Conservation (phyloP, 495 filamentous ascomycete genomes). For the Podospora anserina region DNA sequence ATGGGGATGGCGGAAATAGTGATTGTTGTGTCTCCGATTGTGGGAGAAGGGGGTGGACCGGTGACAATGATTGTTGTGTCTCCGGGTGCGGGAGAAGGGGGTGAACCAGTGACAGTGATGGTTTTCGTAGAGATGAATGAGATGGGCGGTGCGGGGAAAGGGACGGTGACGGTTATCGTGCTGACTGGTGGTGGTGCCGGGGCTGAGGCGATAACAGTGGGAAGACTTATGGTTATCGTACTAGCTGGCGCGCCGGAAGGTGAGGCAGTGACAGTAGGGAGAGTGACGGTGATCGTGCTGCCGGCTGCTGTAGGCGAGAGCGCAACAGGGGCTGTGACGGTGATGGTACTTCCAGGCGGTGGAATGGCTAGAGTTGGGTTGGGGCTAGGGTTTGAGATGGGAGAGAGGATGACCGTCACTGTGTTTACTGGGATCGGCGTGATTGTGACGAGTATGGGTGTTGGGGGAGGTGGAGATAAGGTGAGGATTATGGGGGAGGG, state of each 20-base stretch:
- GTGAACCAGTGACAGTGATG: not conserved
- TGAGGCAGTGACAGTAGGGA: not conserved
- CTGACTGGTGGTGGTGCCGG: not conserved
- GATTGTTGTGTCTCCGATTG: not conserved
- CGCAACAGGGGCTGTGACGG: not conserved
- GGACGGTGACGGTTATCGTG: not conserved
- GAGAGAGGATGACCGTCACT: not conserved
- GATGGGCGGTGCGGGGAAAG: not conserved
- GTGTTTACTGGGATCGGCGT: not conserved
- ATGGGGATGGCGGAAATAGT: not conserved
- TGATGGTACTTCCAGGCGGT: not conserved
- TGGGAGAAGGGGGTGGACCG: not conserved
- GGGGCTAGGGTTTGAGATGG: not conserved
- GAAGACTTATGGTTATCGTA: not conserved
- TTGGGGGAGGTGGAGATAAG: not conserved
- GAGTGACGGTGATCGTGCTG: not conserved
- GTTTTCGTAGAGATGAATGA: not conserved
- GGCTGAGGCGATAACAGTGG: not conserved
- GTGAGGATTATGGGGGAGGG: not conserved
- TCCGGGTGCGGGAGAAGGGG: not conserved
- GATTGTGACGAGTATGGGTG: not conserved
- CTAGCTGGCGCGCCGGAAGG: not conserved
- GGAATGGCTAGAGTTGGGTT: not conserved
- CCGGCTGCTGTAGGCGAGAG: not conserved
- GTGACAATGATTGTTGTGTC: not conserved